phyloP scores from a whole-genome alignment of 2,329 filamentous ascomycete species.

The Colletotrichum falcatum region DNA sequence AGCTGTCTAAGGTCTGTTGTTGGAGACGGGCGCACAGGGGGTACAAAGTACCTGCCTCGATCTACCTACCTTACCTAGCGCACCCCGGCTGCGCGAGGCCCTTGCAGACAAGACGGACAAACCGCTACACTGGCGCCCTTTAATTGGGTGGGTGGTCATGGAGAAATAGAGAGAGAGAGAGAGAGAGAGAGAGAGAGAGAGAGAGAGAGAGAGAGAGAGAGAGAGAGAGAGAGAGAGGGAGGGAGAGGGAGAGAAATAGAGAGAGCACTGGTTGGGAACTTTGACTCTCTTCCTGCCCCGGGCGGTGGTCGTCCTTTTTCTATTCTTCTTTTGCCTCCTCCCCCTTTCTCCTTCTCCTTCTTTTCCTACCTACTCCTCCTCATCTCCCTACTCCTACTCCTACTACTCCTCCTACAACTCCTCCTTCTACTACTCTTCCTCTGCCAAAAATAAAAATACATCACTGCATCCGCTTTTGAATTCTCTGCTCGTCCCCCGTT shows the following conservation, averaged over 20 bases:
- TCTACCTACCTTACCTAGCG: constrained; percentile 18
- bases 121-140: constrained; percentile 12
- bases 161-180: not conserved
- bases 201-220: not conserved
- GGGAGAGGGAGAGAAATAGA: not conserved
- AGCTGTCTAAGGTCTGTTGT: constrained; percentile 5
- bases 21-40: constrained; percentile 6
- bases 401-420: not conserved
- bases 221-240: not conserved
- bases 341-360: not conserved
- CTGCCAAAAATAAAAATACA: not conserved
- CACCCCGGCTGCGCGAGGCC: constrained; percentile 32
- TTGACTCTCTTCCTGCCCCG: constrained; percentile 9
- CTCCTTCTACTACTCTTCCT: not conserved
- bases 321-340: constrained; percentile 2
- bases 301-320: constrained; percentile 11
- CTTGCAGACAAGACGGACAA: constrained; percentile 38
- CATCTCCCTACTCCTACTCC: not conserved
- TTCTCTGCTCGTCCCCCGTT: constrained; percentile 33
- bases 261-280: constrained; percentile 7
- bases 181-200: not conserved
- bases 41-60: constrained; percentile 7
- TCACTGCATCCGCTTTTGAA: constrained; percentile 30
- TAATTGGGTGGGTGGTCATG: constrained; percentile 8
- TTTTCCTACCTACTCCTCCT: not conserved